Evolutionary conservation across 306 rosid genomes (phyloP).

Genomic region (Acacia acuminata): DNA sequence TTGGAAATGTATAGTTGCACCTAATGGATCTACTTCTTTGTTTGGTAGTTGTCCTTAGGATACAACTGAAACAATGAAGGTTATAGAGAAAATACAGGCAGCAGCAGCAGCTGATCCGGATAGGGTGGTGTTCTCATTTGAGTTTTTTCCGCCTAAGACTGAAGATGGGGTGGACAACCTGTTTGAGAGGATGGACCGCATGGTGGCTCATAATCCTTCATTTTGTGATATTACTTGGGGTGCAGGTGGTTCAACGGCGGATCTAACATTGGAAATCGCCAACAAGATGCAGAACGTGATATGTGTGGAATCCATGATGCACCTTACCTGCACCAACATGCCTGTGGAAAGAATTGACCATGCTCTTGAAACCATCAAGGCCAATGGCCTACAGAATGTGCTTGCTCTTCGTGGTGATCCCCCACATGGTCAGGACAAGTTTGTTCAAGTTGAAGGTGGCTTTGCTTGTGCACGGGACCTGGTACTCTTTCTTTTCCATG

Average conservation of each 20-base stretch:
- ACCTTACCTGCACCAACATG: constrained; percentile 97
- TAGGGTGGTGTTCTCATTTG: constrained; percentile 84
- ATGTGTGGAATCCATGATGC: constrained; percentile 98
- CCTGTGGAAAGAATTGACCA: constrained; percentile 91
- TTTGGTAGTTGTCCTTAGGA: constrained; percentile 26
- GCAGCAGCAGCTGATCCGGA: constrained; percentile 49
- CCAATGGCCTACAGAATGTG: constrained; percentile 90
- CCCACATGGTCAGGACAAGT: constrained; percentile 97
- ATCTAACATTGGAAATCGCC: constrained; percentile 85
- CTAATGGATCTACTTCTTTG: constrained; percentile 25
- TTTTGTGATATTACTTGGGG: constrained; percentile 99
- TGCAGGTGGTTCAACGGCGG: constrained; percentile 94
- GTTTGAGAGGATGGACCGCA: constrained; percentile 94
- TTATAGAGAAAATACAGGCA: constrained; percentile 73
- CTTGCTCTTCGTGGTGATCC: constrained; percentile 98
- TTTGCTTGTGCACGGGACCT: constrained; percentile 93
- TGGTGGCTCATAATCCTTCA: constrained; percentile 88
- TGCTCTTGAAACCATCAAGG: constrained; percentile 79
- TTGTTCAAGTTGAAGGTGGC: constrained; percentile 87
- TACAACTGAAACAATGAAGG: constrained; percentile 53
- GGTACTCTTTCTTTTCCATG: constrained; percentile 37
- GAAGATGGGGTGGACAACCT: constrained; percentile 94
- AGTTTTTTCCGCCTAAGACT: constrained; percentile 93
- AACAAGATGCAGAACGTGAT: constrained; percentile 89
- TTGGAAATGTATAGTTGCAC: constrained; percentile 9